These are phyloP conservation scores for Sphagnurus paluster DNA, from an alignment of 1,284 basidiomycete species.

Conservation along the genomic window DNA sequence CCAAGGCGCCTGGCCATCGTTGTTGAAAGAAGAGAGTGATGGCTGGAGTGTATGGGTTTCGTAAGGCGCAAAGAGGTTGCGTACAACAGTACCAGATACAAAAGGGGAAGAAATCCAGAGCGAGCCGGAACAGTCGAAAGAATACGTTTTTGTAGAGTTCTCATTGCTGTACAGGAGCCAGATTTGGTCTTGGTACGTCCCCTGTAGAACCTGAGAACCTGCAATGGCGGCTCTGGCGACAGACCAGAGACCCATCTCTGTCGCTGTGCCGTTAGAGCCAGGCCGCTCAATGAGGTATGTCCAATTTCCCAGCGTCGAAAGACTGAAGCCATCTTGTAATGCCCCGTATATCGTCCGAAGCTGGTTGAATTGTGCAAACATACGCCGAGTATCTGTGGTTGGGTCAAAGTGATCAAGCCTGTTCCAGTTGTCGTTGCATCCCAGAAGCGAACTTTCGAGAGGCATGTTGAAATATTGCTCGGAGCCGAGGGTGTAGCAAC, in stretches of 20 bases:
- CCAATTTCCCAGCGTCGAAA: constrained; percentile 84
- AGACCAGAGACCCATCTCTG: constrained; percentile 88
- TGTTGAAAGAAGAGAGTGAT: constrained; percentile 62
- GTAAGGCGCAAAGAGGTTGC: constrained; percentile 82
- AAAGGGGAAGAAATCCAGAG: constrained; percentile 83
- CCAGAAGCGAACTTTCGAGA: constrained; percentile 72
- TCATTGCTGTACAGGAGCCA: constrained; percentile 87
- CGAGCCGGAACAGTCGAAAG: constrained; percentile 54
- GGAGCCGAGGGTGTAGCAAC: constrained; percentile 87
- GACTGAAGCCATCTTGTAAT: constrained; percentile 82
- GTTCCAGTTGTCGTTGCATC: constrained; percentile 87
- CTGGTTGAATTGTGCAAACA: constrained; percentile 72
- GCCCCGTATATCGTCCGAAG: constrained; percentile 69
- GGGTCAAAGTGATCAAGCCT: constrained; percentile 92
- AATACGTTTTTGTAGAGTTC: constrained; percentile 69
- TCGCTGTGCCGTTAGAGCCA: constrained; percentile 77
- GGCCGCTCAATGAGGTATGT: constrained; percentile 75
- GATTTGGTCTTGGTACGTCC: constrained; percentile 62
- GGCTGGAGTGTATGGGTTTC: constrained; percentile 70
- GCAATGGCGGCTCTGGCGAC: constrained; percentile 65
- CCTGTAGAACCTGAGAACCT: constrained; percentile 54
- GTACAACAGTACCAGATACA: constrained; percentile 55
- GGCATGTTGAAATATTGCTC: constrained; percentile 91
- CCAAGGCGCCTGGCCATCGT: constrained; percentile 57
- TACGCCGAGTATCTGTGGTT: constrained; percentile 71